phyloP scores from a whole-genome alignment of 768 basidiomycete genomes.

The Boletales sp. region DNA sequence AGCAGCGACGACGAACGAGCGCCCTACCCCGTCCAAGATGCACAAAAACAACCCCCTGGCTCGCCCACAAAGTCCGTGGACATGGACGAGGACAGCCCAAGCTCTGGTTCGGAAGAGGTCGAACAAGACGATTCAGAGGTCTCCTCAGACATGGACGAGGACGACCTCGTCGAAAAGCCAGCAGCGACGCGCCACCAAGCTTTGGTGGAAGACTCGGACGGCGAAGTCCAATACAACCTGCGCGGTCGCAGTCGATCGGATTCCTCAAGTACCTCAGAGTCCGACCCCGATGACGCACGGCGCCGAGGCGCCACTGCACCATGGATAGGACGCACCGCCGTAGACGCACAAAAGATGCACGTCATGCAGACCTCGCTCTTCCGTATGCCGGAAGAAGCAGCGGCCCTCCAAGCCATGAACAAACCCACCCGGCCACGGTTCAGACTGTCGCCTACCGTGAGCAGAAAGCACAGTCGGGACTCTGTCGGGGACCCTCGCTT shows the following conservation, averaged over 20 bases:
- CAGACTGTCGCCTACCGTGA: slow-evolving; percentile 38
- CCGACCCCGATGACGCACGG: slow-evolving; percentile 16
- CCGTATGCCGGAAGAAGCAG: slow-evolving; percentile 70
- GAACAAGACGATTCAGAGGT: slow-evolving; percentile 39
- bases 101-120: slow-evolving; percentile 18
- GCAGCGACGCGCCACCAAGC: slow-evolving; percentile 39
- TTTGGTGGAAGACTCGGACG: slow-evolving; percentile 53
- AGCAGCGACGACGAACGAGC: slow-evolving; percentile 50
- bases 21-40: slow-evolving; percentile 28
- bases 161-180: slow-evolving; percentile 35
- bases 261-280: slow-evolving; percentile 25
- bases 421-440: slow-evolving; percentile 35
- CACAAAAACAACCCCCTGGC: slow-evolving; percentile 8
- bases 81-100: slow-evolving; percentile 28
- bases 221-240: slow-evolving; percentile 46
- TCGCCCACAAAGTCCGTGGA: slow-evolving; percentile 18
- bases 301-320: slow-evolving; percentile 50
- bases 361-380: slow-evolving; percentile 93
- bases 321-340: slow-evolving; percentile 68
- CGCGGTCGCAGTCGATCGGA: slow-evolving; percentile 33
- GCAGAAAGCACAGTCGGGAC: slow-evolving; percentile 74
- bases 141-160: slow-evolving; percentile 49
- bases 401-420: slow-evolving; percentile 54
- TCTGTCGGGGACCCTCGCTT: slow-evolving; percentile 70
- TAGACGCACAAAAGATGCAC: slow-evolving; percentile 87